Evolutionary conservation across 2,329 filamentous ascomycete species (phyloP).

Genomic region (Talaromyces funiculosus): DNA sequence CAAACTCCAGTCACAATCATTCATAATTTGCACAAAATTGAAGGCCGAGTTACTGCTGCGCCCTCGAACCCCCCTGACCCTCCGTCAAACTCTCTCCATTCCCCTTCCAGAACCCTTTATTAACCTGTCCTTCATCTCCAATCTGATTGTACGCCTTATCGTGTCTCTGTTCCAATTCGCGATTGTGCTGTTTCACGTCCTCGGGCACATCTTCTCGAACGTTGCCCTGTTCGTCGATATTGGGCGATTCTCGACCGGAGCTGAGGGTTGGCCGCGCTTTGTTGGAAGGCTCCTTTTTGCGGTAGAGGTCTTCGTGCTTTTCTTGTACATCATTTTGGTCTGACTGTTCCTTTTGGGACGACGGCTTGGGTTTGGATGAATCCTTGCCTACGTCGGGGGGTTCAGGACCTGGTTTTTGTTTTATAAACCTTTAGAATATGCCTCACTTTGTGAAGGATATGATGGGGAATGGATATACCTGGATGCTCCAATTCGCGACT

Average conservation of each 20-base stretch:
- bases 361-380: neutral
- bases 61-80: neutral
- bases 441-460: too few species aligned
- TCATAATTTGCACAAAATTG: neutral
- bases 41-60: neutral
- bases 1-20: neutral
- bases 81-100: conserved; percentile 5
- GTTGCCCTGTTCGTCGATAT: conserved; percentile 26
- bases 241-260: conserved; percentile 26
- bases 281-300: conserved; percentile 24
- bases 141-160: conserved; percentile 31
- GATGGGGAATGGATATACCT: neutral
- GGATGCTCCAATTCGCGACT: conserved; percentile 13
- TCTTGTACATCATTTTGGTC: neutral
- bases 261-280: conserved; percentile 29
- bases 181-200: conserved; percentile 33
- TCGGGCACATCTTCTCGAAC: conserved; percentile 23
- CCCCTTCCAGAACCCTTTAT: conserved; percentile 18
- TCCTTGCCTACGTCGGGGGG: conserved; percentile 6
- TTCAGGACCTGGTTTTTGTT: conserved; percentile 1
- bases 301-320: neutral
- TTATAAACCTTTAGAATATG: too few species aligned
- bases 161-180: conserved; percentile 28
- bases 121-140: conserved; percentile 21
- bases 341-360: neutral